Base-by-base conservation (phyloP, 768 basidiomycete species). In the Tricholomella constricta region DNA sequence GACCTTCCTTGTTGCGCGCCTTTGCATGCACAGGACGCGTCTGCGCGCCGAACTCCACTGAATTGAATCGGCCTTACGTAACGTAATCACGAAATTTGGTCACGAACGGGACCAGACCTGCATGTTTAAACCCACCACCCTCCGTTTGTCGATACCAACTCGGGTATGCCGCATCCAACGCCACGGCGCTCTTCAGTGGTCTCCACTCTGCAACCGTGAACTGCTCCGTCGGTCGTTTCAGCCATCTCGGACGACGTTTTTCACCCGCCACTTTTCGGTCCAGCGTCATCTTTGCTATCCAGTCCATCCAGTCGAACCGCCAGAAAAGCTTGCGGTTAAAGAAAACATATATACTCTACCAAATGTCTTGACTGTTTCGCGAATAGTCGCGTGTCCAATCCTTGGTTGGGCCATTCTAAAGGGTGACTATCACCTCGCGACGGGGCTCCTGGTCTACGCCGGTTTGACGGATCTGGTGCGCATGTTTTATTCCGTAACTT, bases 341-440 rank as follows among this genome's bases (percentile, higher is more conserved):
- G 94, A 96, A 69, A 92, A 96, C 65, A 92, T 94, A 54, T 98
- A 97, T 73, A 99, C 97, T 1, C 60, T 96, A 29, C 97, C 97
- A 0, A 99, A 99, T 65, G 64, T 91, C 6, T 76, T 99, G 36
- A 98, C 97, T 1, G 62, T 86, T 20, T 94, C 93, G 2, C 82
- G 97, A 40, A 95, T 99, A 60, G 61, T 84, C 14, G 84, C 96
- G 0, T 97, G 94, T 65, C 97, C 97, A 9, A 75, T 89, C 11
- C 81, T 99, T n/a, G 96, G 91, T 4, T 97, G 89, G 83, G 84
- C 88, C 25, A 89, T 98, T 51, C 62, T 98, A 32, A 72, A 93
- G 32, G 87, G 86, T 52, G 79, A 97, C 63, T 94, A 90, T 63
- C 69, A 79, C 37, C 74, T 87, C 45, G 95, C 97, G 14, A 92